These are phyloP conservation scores for Leccinum incarnatum DNA, from an alignment of 768 basidiomycete genomes.

Conservation along the genomic window DNA sequence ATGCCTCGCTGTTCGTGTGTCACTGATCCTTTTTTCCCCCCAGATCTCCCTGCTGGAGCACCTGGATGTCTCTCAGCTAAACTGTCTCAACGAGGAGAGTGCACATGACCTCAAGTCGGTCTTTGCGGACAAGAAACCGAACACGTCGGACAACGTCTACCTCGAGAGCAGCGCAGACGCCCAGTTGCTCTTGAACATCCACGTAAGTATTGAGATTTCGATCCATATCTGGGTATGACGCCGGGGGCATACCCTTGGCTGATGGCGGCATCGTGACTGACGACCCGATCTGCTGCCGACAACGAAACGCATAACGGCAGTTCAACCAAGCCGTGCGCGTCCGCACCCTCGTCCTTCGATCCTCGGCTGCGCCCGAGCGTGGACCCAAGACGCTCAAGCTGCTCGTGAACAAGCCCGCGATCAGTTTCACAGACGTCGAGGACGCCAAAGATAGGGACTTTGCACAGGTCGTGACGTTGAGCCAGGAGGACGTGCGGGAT, in stretches of 20 bases:
- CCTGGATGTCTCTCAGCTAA: constrained; percentile 57
- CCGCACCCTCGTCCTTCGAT: constrained; percentile 54
- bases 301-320: constrained; percentile 17
- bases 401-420: constrained; percentile 52
- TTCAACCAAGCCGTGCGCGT: constrained; percentile 70
- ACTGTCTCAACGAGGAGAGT: constrained; percentile 66
- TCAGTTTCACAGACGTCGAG: constrained; percentile 69
- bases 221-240: neutral
- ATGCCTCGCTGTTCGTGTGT: neutral
- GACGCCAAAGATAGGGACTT: constrained; percentile 46
- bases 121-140: constrained; percentile 41
- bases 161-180: constrained; percentile 72
- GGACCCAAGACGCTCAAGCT: constrained; percentile 65
- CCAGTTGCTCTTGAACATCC: constrained; percentile 64
- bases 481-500: constrained; percentile 43
- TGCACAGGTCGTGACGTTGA: constrained; percentile 56
- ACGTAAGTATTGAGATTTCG: constrained; percentile 39
- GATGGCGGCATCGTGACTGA: too few relatives aligned
- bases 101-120: constrained; percentile 53
- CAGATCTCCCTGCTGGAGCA: constrained; percentile 56
- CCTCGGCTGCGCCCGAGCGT: constrained; percentile 33
- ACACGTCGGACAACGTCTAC: constrained; percentile 42
- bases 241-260: too few relatives aligned
- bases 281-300: neutral
- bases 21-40: constrained; percentile 1